Base-by-base conservation (phyloP, 2,329 filamentous ascomycete genomes). In the Aspergillus amoenus region DNA sequence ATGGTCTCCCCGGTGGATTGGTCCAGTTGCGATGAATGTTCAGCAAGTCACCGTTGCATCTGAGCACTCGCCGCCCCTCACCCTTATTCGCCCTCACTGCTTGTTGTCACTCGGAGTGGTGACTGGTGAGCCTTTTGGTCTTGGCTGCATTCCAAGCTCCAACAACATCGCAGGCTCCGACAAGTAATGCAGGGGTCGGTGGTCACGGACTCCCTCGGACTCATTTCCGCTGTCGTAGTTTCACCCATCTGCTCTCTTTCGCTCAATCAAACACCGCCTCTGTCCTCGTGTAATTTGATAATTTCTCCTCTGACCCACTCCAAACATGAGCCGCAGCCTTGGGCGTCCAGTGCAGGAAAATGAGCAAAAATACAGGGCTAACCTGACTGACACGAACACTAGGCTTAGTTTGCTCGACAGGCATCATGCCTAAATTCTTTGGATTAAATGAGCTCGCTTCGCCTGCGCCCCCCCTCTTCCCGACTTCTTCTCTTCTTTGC, bases 401-500 rank as follows among this genome's bases (percentile, higher is more conserved):
- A 21, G 44, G 17, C 34, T 55, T 34, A 47, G 43, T 44, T 41
- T 18, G 22, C 22, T 24, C n/a, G 49, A 32, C 21, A 37, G 50
- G 18, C 45, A 24, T 60, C 42, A 22, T 27, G 51, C 51, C 40
- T 46, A 24, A 47, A 46, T 47, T 46, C 51, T 34, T 34, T 44
- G 27, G 47, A 48, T 42, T 58, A 57, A 59, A 58, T 52, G 55
- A 55, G 52, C 54, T 47, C 42, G 41, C 43, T 34, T 37, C 34
- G 22, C 48, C 53, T 57, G 50, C 45, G 40, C 50, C 48, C 52
- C 42, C 40, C 42, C 40, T 50, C 52, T 21, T 49, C 27, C 30
- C 41, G 42, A 52, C 27, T 18, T 49, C 49, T 57, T 57, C 53
- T 62, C 52, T 44, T 60, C 57, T 54, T 42, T 55, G 52, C 58